These are phyloP conservation scores for Pholiota conissans DNA, from an alignment of 768 basidiomycete species.

Conservation along the genomic window DNA sequence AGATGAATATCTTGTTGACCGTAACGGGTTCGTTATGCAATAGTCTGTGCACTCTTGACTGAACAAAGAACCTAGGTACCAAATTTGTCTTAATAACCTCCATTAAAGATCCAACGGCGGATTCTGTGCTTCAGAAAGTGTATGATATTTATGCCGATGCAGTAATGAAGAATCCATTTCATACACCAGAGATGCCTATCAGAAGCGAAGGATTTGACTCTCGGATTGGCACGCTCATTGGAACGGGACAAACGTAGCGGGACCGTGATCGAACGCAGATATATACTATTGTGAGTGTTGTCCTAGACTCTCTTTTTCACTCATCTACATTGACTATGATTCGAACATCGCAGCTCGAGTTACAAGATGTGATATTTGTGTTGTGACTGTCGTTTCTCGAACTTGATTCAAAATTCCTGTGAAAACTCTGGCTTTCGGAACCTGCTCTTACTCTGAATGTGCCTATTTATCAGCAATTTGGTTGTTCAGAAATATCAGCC, in stretches of 20 bases:
- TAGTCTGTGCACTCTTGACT: not conserved
- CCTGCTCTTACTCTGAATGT: too few species aligned
- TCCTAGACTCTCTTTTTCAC: too few species aligned
- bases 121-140: slow-evolving; percentile 72
- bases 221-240: slow-evolving; percentile 62
- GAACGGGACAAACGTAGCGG: slow-evolving; percentile 34
- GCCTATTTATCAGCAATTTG: too few species aligned
- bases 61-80: slow-evolving; percentile 57
- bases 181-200: slow-evolving; percentile 99
- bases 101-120: slow-evolving; percentile 68
- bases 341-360: too few species aligned
- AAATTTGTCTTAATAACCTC: slow-evolving; percentile 95
- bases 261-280: too few species aligned
- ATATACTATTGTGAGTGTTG: too few species aligned
- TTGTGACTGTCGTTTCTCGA: too few species aligned
- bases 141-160: slow-evolving; percentile 95
- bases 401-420: too few species aligned
- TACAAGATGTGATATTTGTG: too few species aligned
- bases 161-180: slow-evolving; percentile 99
- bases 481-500: too few species aligned
- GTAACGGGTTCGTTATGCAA: slow-evolving; percentile 68
- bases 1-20: slow-evolving; percentile 88
- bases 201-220: slow-evolving; percentile 87
- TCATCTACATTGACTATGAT: too few species aligned
- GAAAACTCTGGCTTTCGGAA: too few species aligned